Conservation (phyloP, 2,329 filamentous ascomycete genomes). For the Fusarium heterosporum region DNA sequence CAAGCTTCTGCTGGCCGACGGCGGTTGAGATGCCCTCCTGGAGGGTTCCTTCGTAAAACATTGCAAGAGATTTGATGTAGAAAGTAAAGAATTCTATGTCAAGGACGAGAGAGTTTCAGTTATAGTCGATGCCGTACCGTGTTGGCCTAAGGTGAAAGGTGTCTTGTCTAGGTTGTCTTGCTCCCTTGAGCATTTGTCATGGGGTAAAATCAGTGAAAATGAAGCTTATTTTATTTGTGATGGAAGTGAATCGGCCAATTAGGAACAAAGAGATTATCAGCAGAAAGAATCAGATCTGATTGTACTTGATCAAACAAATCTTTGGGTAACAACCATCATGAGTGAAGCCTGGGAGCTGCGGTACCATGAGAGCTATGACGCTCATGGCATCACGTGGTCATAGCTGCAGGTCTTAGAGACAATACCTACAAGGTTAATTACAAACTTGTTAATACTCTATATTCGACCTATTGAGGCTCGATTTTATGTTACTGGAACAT, state of each 20-base stretch:
- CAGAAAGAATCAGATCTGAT: conserved; percentile 4
- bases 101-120: not conserved
- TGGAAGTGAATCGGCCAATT: not conserved
- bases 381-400: conserved; percentile 28
- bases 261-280: not conserved
- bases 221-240: not conserved
- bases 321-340: conserved; percentile 13
- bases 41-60: conserved; percentile 86
- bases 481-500: too few relatives aligned
- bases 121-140: conserved; percentile 1
- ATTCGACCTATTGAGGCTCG: not conserved
- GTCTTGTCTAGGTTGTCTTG: conserved; percentile 36
- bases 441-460: not conserved
- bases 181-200: conserved; percentile 22
- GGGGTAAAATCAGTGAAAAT: not conserved
- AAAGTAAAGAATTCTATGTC: accelerated
- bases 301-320: not conserved
- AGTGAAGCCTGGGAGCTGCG: conserved; percentile 2
- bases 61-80: conserved; percentile 48
- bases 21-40: conserved; percentile 84
- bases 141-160: conserved; percentile 35
- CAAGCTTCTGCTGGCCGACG: conserved; percentile 78
- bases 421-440: not conserved
- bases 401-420: not conserved
- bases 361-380: conserved; percentile 33